These are phyloP conservation scores for Aschersonia sp. DNA, from an alignment of 2,329 filamentous ascomycete species.

Conservation along the genomic window DNA sequence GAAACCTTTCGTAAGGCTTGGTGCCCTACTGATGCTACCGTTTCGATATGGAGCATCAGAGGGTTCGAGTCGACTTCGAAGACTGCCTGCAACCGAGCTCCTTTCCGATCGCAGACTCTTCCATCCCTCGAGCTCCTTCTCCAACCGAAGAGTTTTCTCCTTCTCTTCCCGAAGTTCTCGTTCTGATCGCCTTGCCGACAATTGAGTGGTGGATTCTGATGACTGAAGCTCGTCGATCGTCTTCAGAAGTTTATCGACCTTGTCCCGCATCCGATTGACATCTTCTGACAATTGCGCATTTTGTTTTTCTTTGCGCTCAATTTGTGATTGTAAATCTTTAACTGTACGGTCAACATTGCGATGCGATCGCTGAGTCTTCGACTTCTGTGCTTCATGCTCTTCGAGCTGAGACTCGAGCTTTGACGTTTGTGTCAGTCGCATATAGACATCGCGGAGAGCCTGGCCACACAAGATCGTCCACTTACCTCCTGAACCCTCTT, in stretches of 20 bases:
- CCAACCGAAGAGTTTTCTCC: conserved; percentile 68
- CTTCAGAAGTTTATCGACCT: conserved; percentile 74
- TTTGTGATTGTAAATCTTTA: conserved; percentile 82
- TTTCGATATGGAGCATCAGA: conserved; percentile 48
- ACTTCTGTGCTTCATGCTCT: conserved; percentile 63
- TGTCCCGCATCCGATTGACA: conserved; percentile 72
- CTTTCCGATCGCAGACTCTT: conserved; percentile 63
- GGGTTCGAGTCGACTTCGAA: conserved; percentile 23
- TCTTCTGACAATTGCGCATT: conserved; percentile 72
- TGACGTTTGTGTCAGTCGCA: conserved; percentile 7
- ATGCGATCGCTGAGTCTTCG: conserved; percentile 70
- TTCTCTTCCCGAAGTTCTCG: conserved; percentile 79
- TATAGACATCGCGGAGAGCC: too few species aligned
- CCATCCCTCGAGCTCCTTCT: conserved; percentile 76
- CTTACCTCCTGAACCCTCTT: conserved; percentile 89
- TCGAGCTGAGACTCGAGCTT: conserved; percentile 83
- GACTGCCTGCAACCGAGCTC: conserved; percentile 26
- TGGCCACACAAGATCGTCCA: conserved; percentile 4
- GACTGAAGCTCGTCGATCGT: conserved; percentile 92
- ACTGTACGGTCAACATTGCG: conserved; percentile 90
- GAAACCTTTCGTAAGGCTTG: conserved; percentile 68
- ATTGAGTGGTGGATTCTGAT: conserved; percentile 67
- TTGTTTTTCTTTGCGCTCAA: conserved; percentile 86
- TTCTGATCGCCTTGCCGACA: conserved; percentile 73
- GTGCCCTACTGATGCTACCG: conserved; percentile 46